These are phyloP conservation scores for Vaccinium myrtillus DNA, from an alignment of 148 eudicot species.

Conservation along the genomic window DNA sequence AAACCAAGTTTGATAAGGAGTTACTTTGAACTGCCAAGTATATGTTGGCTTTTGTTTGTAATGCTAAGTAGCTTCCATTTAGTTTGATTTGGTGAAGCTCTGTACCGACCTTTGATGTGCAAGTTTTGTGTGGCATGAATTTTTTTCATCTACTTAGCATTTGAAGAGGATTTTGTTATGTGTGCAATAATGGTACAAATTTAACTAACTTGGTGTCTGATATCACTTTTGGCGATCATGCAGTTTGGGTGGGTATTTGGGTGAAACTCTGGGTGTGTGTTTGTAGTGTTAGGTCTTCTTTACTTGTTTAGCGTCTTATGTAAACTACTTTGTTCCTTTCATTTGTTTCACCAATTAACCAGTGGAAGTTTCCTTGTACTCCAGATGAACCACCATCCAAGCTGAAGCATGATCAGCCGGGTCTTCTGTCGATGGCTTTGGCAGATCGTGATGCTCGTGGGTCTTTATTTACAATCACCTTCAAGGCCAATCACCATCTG, in stretches of 20 bases:
- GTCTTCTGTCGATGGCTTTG: conserved; percentile 77
- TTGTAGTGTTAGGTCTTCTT: neutral
- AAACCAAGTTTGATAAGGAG: too few species aligned
- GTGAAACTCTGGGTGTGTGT: too few species aligned
- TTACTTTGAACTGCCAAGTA: neutral
- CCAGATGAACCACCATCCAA: conserved; percentile 74
- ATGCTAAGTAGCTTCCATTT: neutral
- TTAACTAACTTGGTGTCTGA: neutral
- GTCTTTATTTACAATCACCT: conserved; percentile 70
- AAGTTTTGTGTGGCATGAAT: neutral
- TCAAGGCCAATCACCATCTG: conserved; percentile 64
- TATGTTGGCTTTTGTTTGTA: neutral
- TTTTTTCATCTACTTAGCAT: neutral
- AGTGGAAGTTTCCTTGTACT: conserved; percentile 15
- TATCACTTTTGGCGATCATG: neutral
- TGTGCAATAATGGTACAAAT: neutral
- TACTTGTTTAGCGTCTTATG: neutral
- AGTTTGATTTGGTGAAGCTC: neutral
- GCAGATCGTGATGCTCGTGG: conserved; percentile 81
- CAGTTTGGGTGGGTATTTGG: too few species aligned
- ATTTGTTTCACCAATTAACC: neutral
- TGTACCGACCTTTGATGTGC: neutral
- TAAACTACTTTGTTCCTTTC: neutral
- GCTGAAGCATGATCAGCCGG: conserved; percentile 77
- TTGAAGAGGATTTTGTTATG: neutral